These are phyloP conservation scores for Biscutella laevigata DNA, from an alignment of 441 rosid genomes.

Conservation along the genomic window DNA sequence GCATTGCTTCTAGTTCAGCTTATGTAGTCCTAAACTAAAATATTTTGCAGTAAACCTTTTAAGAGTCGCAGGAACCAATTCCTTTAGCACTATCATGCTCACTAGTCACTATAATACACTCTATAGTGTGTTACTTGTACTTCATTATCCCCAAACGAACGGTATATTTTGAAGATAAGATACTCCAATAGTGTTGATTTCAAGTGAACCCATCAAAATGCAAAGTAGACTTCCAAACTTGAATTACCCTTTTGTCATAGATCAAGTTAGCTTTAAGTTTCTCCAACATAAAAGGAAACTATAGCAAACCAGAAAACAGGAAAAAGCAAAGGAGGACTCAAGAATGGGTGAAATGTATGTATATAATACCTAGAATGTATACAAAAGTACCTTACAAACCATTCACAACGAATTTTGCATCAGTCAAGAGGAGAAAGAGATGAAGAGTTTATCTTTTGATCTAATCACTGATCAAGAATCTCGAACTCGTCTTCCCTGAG, in stretches of 20 bases:
- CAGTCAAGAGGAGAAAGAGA: conserved; percentile 11
- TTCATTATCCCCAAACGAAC: not conserved
- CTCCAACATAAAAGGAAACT: not conserved
- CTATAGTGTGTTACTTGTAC: not conserved
- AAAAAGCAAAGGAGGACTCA: not conserved
- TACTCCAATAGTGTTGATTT: not conserved
- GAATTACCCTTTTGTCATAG: not conserved
- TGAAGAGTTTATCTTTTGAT: conserved; percentile 18
- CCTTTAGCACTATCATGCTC: too few relatives aligned
- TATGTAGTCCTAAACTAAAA: too few relatives aligned
- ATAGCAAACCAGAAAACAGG: not conserved
- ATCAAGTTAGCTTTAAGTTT: not conserved
- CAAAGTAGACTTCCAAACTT: not conserved
- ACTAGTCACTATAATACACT: too few relatives aligned
- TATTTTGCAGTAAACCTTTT: too few relatives aligned
- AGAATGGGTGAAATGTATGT: conserved; percentile 9
- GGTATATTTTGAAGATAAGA: not conserved
- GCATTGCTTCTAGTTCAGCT: too few relatives aligned
- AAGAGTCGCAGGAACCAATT: too few relatives aligned
- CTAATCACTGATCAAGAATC: conserved; percentile 29
- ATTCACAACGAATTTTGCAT: conserved; percentile 12
- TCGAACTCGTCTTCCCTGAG: conserved; percentile 88
- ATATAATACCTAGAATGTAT: conserved; percentile 15
- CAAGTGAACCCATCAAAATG: not conserved
- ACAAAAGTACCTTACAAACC: conserved; percentile 23